Evolutionary conservation across 2,329 filamentous ascomycete species (phyloP), one percentile per base, ranked within the genome.

Genomic region (Epichloe gansuensis): DNA sequence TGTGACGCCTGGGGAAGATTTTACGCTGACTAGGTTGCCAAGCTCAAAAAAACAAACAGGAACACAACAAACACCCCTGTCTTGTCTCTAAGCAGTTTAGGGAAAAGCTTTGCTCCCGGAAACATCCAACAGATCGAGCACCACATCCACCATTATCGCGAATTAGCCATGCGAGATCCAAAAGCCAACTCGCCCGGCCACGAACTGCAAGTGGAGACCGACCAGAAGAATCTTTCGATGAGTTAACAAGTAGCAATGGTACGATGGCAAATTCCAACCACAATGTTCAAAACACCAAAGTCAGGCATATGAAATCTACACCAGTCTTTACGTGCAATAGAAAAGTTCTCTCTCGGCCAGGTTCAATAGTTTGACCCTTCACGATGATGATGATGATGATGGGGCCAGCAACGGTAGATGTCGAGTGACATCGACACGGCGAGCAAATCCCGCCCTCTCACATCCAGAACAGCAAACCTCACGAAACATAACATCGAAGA

Each of bases 21-120:
- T 4, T 13, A 12, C 13, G 38, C 53, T 55, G 23, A 55, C 44
- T 11, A 9, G 21, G 13, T 28, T 28, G 38, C 21, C 21, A 61
- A 67, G 65, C 62, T 70, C 48, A 71, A 69, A 55, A 65, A 59
- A 37, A 67, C 67, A 37, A 70, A 74, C 55, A 68, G 70, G 61
- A 67, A 68, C 60, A 68, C 66, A 47, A 69, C 70, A 48, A 58
- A 51, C 28, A 46, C 56, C 8, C 47, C 59, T 44, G 51, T 47
- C 21, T 23, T 62, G 25, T 61, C 66, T 5, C 69, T 70, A 51
- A 74, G 69, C 56, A 73, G 71, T 55, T 81, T 82, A 56, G 73
- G 77, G 13, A 78, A 74, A 55, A 84, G 78, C 60, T 65, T 81
- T 31, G 80, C 82, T 1, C 72, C 75, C 12, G 74, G 13, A 75